Base-by-base conservation (phyloP, 2,329 filamentous ascomycete genomes). In the Didymella pomorum region DNA sequence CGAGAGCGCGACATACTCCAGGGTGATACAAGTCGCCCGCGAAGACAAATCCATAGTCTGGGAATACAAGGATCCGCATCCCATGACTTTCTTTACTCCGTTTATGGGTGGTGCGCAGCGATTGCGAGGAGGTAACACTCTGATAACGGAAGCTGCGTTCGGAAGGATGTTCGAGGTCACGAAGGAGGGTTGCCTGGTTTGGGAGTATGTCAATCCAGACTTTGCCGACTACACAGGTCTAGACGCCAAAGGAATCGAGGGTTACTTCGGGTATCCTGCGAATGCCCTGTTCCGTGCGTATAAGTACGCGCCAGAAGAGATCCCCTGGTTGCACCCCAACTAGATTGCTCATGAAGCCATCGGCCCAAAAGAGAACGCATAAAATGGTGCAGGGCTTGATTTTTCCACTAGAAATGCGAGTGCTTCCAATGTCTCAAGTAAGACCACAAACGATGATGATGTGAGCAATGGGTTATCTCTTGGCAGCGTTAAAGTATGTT, bases 131-230 rank as follows among this genome's bases (percentile, higher is more conserved):
- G 31, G 31, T 16, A 33, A 33, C 12, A 33, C 31, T 3, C 31
- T 33, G 2, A 33, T 33, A 33, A 33, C 31, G 14, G 31, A 33
- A 16, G 31, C 31, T 4, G 31, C 31, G 7, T 33, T 48, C 21
- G 45, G 45, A 11, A 35, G 45, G 16, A 37, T 48, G 3, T 35
- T 46, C 20, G 31, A 48, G 20, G 45, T 48, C 11, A 48, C 29
- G 20, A n/a, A 37, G 21, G 72, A 73, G n/a, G 78, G 78, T 0
- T 68, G 77, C 35, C 64, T 81, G 7, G 76, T 76, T 20, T 81
- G 78, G 78, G 80, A 82, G 62, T 81, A 78, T 67, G 65, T 81
- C 14, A 78, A 79, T 45, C 76, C 77, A 0, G 71, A 80, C 45
- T 78, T 81, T 65, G 72, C 72, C 18, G 65, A 73, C 45, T 81